Percentiles rank a stretch among this genome's conserved stretches.
Evolutionary conservation across 768 basidiomycete species (phyloP).

Genomic region (Pleurotus tuber-regium): DNA sequence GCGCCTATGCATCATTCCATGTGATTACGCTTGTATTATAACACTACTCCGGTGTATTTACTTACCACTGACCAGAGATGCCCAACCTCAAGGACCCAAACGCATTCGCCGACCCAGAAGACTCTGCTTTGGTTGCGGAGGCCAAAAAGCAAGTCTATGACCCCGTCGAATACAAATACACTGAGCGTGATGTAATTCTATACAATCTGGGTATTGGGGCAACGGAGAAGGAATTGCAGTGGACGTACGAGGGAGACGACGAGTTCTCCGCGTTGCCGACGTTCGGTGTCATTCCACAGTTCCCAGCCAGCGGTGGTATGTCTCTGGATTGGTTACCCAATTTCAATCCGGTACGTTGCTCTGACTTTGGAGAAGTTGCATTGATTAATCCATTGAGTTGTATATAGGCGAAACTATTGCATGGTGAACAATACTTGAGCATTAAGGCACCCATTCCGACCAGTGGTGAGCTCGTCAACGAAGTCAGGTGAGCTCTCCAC

Average conservation of each 20-base stretch:
- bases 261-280: conserved; percentile 86
- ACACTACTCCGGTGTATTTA: no score
- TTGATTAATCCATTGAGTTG: not conserved
- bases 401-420: conserved; percentile 85
- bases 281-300: conserved; percentile 94
- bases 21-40: conserved; percentile 4
- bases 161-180: conserved; percentile 66
- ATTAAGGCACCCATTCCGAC: conserved; percentile 89
- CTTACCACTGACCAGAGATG: not conserved
- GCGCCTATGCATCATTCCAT: not conserved
- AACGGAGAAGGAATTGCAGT: conserved; percentile 87
- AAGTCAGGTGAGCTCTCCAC: conserved; percentile 53
- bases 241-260: conserved; percentile 89
- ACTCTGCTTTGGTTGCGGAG: conserved; percentile 76
- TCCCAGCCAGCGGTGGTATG: conserved; percentile 64
- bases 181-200: conserved; percentile 88
- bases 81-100: conserved; percentile 38
- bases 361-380: not conserved
- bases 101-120: conserved; percentile 73
- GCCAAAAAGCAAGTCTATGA: conserved; percentile 67
- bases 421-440: conserved; percentile 93
- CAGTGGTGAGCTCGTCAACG: conserved; percentile 72
- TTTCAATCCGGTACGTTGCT: conserved; percentile 78
- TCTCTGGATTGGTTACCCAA: conserved; percentile 89
- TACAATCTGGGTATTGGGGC: conserved; percentile 97